Conservation (phyloP, 805 yeast genomes). For the Teunomyces pallodes region DNA sequence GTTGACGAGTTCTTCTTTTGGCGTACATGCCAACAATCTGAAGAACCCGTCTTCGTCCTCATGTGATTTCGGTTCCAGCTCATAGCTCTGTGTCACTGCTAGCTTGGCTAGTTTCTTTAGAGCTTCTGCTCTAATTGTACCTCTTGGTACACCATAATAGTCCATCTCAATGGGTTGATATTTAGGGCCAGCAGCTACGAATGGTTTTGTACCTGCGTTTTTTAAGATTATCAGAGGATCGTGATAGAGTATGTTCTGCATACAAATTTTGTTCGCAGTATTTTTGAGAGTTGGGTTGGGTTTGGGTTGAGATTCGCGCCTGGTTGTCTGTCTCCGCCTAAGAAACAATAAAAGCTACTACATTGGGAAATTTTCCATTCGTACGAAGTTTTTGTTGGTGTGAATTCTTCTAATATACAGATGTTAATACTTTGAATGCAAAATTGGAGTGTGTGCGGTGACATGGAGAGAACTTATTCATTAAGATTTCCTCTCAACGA, state of each 20-base stretch:
- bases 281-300: no score
- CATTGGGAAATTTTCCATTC: neutral
- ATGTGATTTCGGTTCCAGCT: constrained; percentile 2
- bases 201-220: neutral
- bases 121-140: constrained; percentile 40
- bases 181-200: neutral
- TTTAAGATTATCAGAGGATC: neutral
- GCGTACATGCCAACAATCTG: constrained; percentile 14
- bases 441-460: neutral
- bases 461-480: neutral
- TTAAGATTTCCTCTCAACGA: neutral
- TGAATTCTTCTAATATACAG: constrained; percentile 3
- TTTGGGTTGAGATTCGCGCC: no score
- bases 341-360: no score
- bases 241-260: neutral
- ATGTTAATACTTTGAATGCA: constrained; percentile 1
- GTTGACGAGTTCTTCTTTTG: constrained; percentile 8
- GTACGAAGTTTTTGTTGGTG: neutral
- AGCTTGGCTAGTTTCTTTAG: constrained; percentile 35
- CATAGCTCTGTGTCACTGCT: constrained; percentile 21
- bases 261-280: neutral
- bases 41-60: constrained; percentile 17
- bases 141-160: constrained; percentile 35
- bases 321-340: no score
- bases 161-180: constrained; percentile 26